Evolutionary conservation across 2,329 filamentous ascomycete species (phyloP), one percentile per base, ranked within the genome.

Genomic region (Claviceps cyperi): DNA sequence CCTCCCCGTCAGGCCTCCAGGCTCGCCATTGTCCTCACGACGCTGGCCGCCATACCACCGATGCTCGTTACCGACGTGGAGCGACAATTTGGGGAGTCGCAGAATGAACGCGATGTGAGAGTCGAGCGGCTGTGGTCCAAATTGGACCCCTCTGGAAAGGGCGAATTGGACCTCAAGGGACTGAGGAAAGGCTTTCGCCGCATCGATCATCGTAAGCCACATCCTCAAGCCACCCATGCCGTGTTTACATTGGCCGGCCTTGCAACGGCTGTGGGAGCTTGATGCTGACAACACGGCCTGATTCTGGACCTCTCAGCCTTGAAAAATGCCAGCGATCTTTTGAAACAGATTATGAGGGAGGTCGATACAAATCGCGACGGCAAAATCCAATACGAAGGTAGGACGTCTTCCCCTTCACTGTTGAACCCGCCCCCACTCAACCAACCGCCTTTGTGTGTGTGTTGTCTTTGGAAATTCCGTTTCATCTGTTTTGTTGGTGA

Each of bases 361-460:
- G 89, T 96, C 55, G 92, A 98, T 63, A 84, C 81, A 51, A 89
- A 90, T 62, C 80, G 81, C 24, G 89, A 97, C 66, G 88, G 91
- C 55, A 83, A 81, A 61, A 97, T 98, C 59, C 84, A 94, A 67
- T 96, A 87, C 64, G 78, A 89, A 69, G 88, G 88, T 92, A 74
- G 8, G 24, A 13, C 35, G n/a, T 24, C 19, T 15, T 43, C 43
- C 14, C 11, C 13, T 17, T 24, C 40, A 11, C 21, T 13, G 21
- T 24, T 21, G 14, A 14, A n/a, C 13, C 43, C 22, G 21, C 17
- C 9, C 39, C 19, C 15, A 32, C 36, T 35, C n/a, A 21, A 40
- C 0, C n/a, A 21, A 40, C 0, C 17, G 13, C 28, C 28, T 32
- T 32, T 32, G 28, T 32, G 28, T 32, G 39, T 2, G 28, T 32